Evolutionary conservation across 129 eudicot species (phyloP).

Genomic region (Apium graveolens): DNA sequence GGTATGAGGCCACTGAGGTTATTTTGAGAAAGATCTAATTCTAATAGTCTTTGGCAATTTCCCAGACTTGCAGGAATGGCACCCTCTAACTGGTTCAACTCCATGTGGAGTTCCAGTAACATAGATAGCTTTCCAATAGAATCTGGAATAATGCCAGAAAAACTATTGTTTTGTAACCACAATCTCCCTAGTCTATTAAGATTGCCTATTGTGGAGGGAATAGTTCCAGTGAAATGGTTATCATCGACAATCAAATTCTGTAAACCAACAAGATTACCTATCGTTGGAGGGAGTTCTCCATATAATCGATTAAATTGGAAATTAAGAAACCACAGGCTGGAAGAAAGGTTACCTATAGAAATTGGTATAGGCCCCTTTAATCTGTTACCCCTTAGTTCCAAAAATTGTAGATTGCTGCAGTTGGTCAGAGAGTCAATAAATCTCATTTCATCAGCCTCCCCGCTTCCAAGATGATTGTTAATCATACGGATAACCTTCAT

Average conservation of each 20-base stretch:
- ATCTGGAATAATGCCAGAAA: constrained; percentile 1
- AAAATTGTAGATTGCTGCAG: constrained; percentile 17
- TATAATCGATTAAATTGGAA: constrained; percentile 16
- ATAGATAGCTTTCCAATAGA: constrained; percentile 8
- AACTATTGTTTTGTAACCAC: background rate
- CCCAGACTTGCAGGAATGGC: background rate
- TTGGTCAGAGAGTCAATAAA: constrained; percentile 28
- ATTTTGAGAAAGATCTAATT: background rate
- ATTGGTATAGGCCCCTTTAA: constrained; percentile 23
- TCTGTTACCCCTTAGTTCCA: constrained; percentile 5
- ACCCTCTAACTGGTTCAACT: background rate
- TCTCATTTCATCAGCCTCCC: constrained; percentile 12
- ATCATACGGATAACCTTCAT: background rate
- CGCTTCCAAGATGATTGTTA: constrained; percentile 16
- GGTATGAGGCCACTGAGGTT: constrained; percentile 5
- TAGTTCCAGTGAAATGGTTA: constrained; percentile 20
- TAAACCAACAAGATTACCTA: constrained; percentile 27
- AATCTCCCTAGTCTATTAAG: background rate
- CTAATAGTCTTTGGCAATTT: background rate
- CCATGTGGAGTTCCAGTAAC: background rate
- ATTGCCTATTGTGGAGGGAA: constrained; percentile 8
- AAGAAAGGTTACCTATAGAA: constrained; percentile 22
- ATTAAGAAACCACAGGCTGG: constrained; percentile 1
- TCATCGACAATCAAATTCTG: constrained; percentile 4
- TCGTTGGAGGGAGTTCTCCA: constrained; percentile 32